Evolutionary conservation across 2,329 filamentous ascomycete species (phyloP), one percentile per base, ranked within the genome.

Genomic region (Colletotrichum kahawae): DNA sequence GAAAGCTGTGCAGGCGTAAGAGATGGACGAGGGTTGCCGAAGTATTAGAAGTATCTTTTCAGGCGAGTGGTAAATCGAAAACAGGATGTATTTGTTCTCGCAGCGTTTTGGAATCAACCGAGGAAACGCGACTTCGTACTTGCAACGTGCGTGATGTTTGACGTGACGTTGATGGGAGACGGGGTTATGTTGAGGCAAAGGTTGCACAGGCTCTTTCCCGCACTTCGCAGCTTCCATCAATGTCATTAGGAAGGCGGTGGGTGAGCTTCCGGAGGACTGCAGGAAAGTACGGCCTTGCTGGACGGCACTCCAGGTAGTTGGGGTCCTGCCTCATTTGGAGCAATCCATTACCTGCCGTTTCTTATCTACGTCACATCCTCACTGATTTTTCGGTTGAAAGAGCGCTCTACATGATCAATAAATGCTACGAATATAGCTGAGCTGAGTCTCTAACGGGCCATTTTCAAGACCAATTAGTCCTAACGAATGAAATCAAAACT

Each of bases 1-100:
- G 78, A 85, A 79, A 74, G 88, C 87, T 10, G 82, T 92, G 67
- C 79, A 79, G 60, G 83, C 67, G n/a, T 82, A 75, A 73, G 57
- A 36, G n/a, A 16, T 27, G 29, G 12, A 14, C 31, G 10, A 7
- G 43, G 43, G 2, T 13, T 51, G 43, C 5, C 43, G 2, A 48
- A 48, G 43, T 21, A 48, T 21, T 21, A 7, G n/a, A 4, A 51
- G n/a, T 2, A 1, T 51, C 43, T 24, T 51, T 51, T 4, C 43
- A 51, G 12, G n/a, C 43, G 43, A 51, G n/a, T 51, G 43, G 43
- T 51, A 21, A 51, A 51, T 51, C 10, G 2, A 51, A 51, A 1
- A 51, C n/a, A 51, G 12, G 43, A 51, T 24, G 4, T 21, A 2
- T 21, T 13, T 51, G 43, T 21, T 13, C 5, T 51, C 43, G 43